Evolutionary conservation across 2,329 filamentous ascomycete genomes (phyloP).

Genomic region (Microcyclospora tardicrescens): DNA sequence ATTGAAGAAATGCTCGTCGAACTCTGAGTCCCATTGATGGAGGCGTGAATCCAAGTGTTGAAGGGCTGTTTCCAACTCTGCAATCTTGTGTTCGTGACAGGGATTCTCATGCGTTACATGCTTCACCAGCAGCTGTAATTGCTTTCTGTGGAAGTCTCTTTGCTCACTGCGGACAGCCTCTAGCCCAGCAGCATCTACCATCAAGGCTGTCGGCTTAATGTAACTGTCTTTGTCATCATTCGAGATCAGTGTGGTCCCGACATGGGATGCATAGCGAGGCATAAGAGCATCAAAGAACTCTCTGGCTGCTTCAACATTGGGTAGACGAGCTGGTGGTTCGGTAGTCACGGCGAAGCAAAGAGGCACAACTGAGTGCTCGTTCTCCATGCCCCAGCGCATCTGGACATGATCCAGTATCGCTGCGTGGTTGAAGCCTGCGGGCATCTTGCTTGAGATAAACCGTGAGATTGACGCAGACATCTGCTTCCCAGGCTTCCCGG

Average conservation of each 20-base stretch:
- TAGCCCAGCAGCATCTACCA: constrained; percentile 97
- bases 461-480: constrained; percentile 81
- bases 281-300: too few relatives aligned
- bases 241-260: too few relatives aligned
- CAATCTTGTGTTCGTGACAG: constrained; percentile 82
- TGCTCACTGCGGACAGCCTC: constrained; percentile 97
- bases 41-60: constrained; percentile 82
- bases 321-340: too few relatives aligned
- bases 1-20: constrained; percentile 88
- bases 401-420: constrained; percentile 85
- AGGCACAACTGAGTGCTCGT: too few relatives aligned
- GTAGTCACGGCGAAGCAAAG: too few relatives aligned
- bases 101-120: constrained; percentile 96
- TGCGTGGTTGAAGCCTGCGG: constrained; percentile 95
- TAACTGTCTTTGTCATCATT: too few relatives aligned
- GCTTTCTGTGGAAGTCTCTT: constrained; percentile 90
- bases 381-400: constrained; percentile 75
- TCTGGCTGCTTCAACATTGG: too few relatives aligned
- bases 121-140: constrained; percentile 84
- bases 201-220: too few relatives aligned
- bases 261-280: too few relatives aligned
- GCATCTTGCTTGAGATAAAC: constrained; percentile 95
- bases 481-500: constrained; percentile 91
- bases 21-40: constrained; percentile 88
- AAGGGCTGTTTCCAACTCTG: constrained; percentile 72